Evolutionary conservation across 768 basidiomycete species (phyloP).

Genomic region (Lentinus brumalis): DNA sequence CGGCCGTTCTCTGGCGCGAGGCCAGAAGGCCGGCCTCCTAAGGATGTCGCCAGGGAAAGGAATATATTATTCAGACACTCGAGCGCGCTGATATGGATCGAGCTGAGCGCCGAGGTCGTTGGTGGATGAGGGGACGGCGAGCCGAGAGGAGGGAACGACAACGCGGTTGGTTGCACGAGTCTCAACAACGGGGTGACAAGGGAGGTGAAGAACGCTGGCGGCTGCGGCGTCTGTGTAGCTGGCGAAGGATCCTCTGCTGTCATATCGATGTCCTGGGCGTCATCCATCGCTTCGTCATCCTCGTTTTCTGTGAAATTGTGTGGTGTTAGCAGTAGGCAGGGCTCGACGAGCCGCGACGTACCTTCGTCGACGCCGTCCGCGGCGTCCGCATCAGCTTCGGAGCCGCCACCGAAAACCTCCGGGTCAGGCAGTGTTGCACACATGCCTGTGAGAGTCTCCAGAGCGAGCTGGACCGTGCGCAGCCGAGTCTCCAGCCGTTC

Average conservation of each 20-base stretch:
- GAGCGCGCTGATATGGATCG: constrained; percentile 81
- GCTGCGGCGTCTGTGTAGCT: constrained; percentile 23
- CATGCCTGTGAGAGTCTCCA: constrained; percentile 86
- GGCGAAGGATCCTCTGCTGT: constrained; percentile 25
- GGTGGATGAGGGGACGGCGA: constrained; percentile 80
- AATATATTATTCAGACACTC: constrained; percentile 93
- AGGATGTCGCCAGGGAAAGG: constrained; percentile 56
- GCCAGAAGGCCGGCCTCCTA: constrained; percentile 33
- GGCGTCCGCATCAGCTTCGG: constrained; percentile 36
- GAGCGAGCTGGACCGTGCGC: constrained; percentile 75
- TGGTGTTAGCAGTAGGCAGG: constrained; percentile 27
- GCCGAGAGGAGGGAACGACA: constrained; percentile 80
- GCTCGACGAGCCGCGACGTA: constrained; percentile 34
- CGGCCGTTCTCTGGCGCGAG: constrained; percentile 40
- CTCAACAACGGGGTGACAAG: constrained; percentile 70
- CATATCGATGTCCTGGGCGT: constrained; percentile 31
- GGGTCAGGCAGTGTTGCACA: constrained; percentile 88
- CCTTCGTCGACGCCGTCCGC: constrained; percentile 39
- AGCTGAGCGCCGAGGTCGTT: constrained; percentile 81
- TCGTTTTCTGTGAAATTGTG: constrained; percentile 32
- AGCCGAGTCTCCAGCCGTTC: constrained; percentile 72
- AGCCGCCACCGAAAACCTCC: constrained; percentile 37
- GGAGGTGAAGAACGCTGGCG: constrained; percentile 48
- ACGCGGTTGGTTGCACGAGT: constrained; percentile 70
- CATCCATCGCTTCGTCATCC: constrained; percentile 38